These are phyloP conservation scores for Pseudomassariella vexata DNA, from an alignment of 2,329 filamentous ascomycete species.

Conservation along the genomic window DNA sequence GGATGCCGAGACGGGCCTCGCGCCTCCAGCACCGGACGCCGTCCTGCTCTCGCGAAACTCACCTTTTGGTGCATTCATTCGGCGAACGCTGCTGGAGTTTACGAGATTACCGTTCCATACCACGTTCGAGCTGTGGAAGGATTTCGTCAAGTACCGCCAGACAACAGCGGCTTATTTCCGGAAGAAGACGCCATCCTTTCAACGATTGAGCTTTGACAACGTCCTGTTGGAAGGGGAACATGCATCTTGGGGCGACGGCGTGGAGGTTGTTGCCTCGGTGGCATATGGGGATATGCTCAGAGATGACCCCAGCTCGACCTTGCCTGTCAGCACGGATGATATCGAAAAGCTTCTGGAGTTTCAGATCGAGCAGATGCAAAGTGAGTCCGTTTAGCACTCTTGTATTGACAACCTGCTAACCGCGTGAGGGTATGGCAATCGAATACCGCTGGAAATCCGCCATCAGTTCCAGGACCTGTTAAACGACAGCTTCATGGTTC, in stretches of 20 bases:
- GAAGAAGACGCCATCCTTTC: slow-evolving; percentile 54
- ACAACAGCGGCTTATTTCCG: slow-evolving; percentile 64
- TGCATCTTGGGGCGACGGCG: slow-evolving; percentile 45
- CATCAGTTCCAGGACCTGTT: slow-evolving; percentile 65
- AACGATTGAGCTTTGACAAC: slow-evolving; percentile 50
- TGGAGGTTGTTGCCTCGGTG: slow-evolving; percentile 39
- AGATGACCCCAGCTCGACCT: slow-evolving; percentile 30
- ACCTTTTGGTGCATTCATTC: slow-evolving; percentile 75
- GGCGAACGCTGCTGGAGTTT: slow-evolving; percentile 74
- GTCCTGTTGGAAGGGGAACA: slow-evolving; percentile 45
- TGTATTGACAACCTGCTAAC: too few species aligned
- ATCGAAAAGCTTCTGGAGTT: slow-evolving; percentile 78
- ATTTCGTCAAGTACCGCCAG: slow-evolving; percentile 74
- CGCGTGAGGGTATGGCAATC: slow-evolving; percentile 72
- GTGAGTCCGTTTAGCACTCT: slow-evolving; percentile 41
- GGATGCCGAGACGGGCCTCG: slow-evolving; percentile 46
- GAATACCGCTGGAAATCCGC: slow-evolving; percentile 70
- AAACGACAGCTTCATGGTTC: slow-evolving; percentile 59
- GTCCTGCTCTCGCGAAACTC: slow-evolving; percentile 67
- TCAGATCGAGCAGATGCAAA: slow-evolving; percentile 83
- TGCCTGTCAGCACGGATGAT: slow-evolving; percentile 68
- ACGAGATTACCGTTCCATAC: slow-evolving; percentile 75
- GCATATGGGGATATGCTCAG: slow-evolving; percentile 48
- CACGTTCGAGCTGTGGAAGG: slow-evolving; percentile 71
- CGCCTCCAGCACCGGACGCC: slow-evolving; percentile 38